Conservation (phyloP, 2,329 filamentous ascomycete genomes). For the Arthrinium phaeospermum region DNA sequence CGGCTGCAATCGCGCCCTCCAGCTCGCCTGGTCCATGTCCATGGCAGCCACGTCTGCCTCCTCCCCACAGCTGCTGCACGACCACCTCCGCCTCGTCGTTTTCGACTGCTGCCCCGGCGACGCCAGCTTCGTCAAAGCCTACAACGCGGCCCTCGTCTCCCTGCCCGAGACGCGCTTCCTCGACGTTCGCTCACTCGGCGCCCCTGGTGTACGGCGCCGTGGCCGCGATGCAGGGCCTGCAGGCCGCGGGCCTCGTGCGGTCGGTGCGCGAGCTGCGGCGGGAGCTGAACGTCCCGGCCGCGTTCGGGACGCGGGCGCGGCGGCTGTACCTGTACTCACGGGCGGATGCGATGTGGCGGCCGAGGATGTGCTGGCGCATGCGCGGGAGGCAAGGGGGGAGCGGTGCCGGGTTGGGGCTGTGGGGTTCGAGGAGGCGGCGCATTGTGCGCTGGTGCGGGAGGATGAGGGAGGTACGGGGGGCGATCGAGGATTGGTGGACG, state of each 20-base stretch:
- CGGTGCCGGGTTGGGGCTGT: neutral
- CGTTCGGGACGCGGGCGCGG: neutral
- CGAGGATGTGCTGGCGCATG: neutral
- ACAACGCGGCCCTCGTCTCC: neutral
- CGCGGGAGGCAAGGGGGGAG: neutral
- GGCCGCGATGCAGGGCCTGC: neutral
- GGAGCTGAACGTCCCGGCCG: neutral
- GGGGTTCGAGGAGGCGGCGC: neutral
- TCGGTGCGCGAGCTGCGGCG: neutral
- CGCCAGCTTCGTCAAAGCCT: neutral
- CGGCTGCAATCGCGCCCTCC: too few species aligned
- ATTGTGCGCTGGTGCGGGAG: neutral
- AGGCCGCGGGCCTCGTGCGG: neutral
- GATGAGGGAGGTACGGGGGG: neutral
- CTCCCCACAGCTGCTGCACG: neutral
- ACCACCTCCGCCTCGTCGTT: neutral
- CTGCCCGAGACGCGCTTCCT: neutral
- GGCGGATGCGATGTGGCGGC: neutral
- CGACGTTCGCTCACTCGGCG: neutral
- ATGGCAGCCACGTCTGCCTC: neutral
- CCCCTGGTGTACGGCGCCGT: neutral
- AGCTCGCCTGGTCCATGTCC: too few species aligned
- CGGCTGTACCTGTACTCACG: neutral
- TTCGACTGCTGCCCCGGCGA: slow-evolving; percentile 14
- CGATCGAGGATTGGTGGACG: neutral